These are phyloP conservation scores for Sherardia arvensis DNA, from an alignment of 257 asterid species.

Conservation along the genomic window DNA sequence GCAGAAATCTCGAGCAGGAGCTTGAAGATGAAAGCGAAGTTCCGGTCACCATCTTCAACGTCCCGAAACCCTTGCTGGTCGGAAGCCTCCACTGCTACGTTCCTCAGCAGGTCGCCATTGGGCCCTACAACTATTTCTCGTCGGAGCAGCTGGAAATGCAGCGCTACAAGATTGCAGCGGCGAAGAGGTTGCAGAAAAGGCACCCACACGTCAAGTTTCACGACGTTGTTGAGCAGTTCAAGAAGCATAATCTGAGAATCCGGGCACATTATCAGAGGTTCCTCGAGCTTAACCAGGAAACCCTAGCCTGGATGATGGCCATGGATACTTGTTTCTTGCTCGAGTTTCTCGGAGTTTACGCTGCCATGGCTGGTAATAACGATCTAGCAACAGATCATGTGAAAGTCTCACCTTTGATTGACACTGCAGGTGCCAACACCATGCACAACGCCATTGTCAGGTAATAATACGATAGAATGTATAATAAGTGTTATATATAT, in stretches of 20 bases:
- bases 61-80: constrained; percentile 33
- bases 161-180: constrained; percentile 48
- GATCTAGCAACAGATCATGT: constrained; percentile 16
- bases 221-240: constrained; percentile 21
- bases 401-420: constrained; percentile 36
- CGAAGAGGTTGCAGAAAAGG: constrained; percentile 31
- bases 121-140: constrained; percentile 48
- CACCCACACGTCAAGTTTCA: constrained; percentile 21
- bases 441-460: constrained; percentile 31
- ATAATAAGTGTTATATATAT: no score
- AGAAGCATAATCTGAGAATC: constrained; percentile 24
- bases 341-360: constrained; percentile 43
- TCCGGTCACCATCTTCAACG: constrained; percentile 42
- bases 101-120: constrained; percentile 50
- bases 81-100: constrained; percentile 29
- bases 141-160: constrained; percentile 47
- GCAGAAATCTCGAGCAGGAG: constrained; percentile 38
- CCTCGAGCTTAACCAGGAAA: constrained; percentile 24
- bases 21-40: constrained; percentile 37
- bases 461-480: background rate
- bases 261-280: constrained; percentile 47
- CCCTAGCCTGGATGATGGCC: constrained; percentile 61
- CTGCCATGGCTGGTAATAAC: constrained; percentile 21
- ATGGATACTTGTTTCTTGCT: constrained; percentile 46
- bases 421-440: constrained; percentile 30